A percentile compares a stretch with the other conserved stretches of the same genome.
Conservation (phyloP, 441 rosid genomes). For the Gossypium trilobum region DNA sequence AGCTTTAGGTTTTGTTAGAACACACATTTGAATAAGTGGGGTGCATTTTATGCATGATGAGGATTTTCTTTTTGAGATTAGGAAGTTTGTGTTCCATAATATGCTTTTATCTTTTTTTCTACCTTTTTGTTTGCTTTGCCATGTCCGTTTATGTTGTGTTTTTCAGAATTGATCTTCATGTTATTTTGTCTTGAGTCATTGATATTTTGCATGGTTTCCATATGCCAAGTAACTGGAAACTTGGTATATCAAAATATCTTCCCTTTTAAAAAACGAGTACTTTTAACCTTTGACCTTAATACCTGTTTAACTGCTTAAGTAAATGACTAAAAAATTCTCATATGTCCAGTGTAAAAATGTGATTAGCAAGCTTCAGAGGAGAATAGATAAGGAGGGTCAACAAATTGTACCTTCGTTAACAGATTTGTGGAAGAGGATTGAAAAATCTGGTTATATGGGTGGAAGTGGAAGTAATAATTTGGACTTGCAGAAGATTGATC, state of each 20-base stretch:
- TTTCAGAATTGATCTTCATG: not conserved
- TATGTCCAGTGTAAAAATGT: constrained; percentile 80
- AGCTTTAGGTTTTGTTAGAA: not conserved
- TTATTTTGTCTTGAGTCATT: not conserved
- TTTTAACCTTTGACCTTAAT: not conserved
- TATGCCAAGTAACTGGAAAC: not conserved
- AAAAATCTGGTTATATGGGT: constrained; percentile 48
- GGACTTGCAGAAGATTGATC: constrained; percentile 83
- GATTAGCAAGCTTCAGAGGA: constrained; percentile 79
- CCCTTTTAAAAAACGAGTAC: not conserved
- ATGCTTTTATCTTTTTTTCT: not conserved
- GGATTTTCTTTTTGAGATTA: not conserved
- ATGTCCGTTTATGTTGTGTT: not conserved
- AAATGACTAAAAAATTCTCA: constrained; percentile 9
- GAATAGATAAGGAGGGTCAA: constrained; percentile 86
- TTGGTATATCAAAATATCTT: not conserved
- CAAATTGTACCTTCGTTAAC: constrained; percentile 86
- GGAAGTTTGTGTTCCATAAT: not conserved
- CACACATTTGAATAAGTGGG: not conserved
- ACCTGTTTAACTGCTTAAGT: not conserved
- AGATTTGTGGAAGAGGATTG: constrained; percentile 85
- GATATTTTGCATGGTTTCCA: not conserved
- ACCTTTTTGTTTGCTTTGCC: not conserved
- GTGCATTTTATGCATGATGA: not conserved
- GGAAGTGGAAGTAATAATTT: constrained; percentile 60